Conservation (phyloP, 2,329 filamentous ascomycete species). For the Westerdykella aurantiaca region DNA sequence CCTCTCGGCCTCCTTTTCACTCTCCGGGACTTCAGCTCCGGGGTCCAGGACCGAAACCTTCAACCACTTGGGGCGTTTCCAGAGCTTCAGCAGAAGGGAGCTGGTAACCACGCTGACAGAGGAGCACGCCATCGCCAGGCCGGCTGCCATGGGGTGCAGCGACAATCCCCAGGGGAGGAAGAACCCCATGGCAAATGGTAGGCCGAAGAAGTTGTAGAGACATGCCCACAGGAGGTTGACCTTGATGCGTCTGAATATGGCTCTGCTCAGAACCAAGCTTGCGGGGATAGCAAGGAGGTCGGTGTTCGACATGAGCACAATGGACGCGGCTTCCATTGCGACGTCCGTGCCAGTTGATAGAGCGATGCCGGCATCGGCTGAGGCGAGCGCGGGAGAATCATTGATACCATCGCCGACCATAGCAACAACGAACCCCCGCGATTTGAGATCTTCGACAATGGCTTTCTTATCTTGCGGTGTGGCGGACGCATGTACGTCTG, state of each 20-base stretch:
- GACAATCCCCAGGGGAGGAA: conserved; percentile 85
- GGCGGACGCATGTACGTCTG: conserved; percentile 78
- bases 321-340: conserved; percentile 92
- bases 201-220: conserved; percentile 81
- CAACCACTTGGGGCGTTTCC: conserved; percentile 84
- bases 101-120: conserved; percentile 85
- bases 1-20: conserved; percentile 24
- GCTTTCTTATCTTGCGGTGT: conserved; percentile 86
- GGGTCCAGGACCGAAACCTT: conserved; percentile 59
- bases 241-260: conserved; percentile 90
- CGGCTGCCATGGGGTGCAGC: conserved; percentile 89
- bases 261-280: conserved; percentile 70
- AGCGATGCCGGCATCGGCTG: conserved; percentile 87
- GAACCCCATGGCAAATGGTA: conserved; percentile 95
- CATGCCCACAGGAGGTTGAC: conserved; percentile 90
- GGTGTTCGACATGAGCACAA: conserved; percentile 90
- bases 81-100: conserved; percentile 78
- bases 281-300: conserved; percentile 91
- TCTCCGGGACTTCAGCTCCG: conserved; percentile 22
- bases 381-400: conserved; percentile 90
- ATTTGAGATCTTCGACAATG: conserved; percentile 74
- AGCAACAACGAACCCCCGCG: conserved; percentile 67
- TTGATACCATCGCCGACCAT: conserved; percentile 99
- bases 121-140: conserved; percentile 86
- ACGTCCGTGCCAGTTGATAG: conserved; percentile 92